Evolutionary conservation across 257 asterid species (phyloP).

Genomic region (Dorcoceras hygrometricum): DNA sequence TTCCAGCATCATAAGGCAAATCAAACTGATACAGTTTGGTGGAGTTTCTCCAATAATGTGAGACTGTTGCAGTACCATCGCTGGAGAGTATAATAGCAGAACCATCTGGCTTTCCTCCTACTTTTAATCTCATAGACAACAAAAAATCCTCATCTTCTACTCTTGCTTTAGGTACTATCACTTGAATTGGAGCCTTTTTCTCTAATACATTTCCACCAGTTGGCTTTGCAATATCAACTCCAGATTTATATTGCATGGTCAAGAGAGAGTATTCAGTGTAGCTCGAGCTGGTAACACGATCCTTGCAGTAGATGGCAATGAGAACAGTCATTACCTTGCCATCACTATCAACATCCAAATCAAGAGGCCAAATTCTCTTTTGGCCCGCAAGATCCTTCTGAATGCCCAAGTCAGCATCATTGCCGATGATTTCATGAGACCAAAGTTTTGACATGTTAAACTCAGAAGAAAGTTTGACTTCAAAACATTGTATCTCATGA

Average conservation of each 20-base stretch:
- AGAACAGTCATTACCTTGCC: slow-evolving; percentile 85
- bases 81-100: slow-evolving; percentile 84
- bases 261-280: slow-evolving; percentile 94
- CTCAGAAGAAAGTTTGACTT: slow-evolving; percentile 44
- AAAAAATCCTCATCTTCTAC: slow-evolving; percentile 83
- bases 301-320: slow-evolving; percentile 85
- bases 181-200: slow-evolving; percentile 80
- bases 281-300: slow-evolving; percentile 82
- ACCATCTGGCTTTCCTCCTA: slow-evolving; percentile 92
- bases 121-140: slow-evolving; percentile 79
- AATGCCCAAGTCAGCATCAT: slow-evolving; percentile 80
- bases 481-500: slow-evolving; percentile 69
- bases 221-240: slow-evolving; percentile 54
- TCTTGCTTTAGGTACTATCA: slow-evolving; percentile 92
- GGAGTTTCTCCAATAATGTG: slow-evolving; percentile 83
- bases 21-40: slow-evolving; percentile 91
- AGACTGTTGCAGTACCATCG: slow-evolving; percentile 97
- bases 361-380: slow-evolving; percentile 91
- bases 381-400: slow-evolving; percentile 92
- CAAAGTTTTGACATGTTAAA: slow-evolving; percentile 60
- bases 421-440: slow-evolving; percentile 81
- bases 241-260: slow-evolving; percentile 88
- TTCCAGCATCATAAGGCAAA: slow-evolving; percentile 90
- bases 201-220: slow-evolving; percentile 65
- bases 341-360: slow-evolving; percentile 63